Base-by-base conservation (phyloP, 805 yeast genomes). In the Lachancea waltii region DNA sequence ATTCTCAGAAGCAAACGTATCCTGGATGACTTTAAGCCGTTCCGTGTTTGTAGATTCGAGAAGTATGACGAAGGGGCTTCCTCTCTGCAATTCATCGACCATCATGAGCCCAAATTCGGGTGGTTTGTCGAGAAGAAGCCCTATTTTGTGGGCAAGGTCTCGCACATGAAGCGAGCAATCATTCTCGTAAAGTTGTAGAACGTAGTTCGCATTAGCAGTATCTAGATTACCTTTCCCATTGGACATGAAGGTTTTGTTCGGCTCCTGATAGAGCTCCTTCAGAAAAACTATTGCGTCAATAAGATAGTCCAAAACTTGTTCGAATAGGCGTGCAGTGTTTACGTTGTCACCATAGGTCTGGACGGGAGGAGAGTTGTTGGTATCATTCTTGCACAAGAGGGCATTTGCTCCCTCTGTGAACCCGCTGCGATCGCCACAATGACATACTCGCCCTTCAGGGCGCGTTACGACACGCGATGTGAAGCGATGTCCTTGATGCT, bases 401-500 rank as follows among this genome's bases (percentile, higher is more conserved):
- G 28, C 14, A 13, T 8, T 22, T 10, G 22, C 16, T 13, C 22
- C 11, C 8, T 9, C 28, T n/a, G 6, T 20, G 23, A 52, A 55
- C 5, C 50, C 53, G 23, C 48, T 43, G 11, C 51, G 44, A 41
- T 56, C 53, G 3, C 62, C 60, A 46, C 64, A 59, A 36, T 56
- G 58, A 26, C 64, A 59, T 6, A 56, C 46, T 21, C 57, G 48
- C 5, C 62, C 62, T 30, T 59, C 61, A 2, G 54, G 48, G 40
- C 61, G 43, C 14, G 47, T 49, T 1, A 55, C 54, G 2, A 51
- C 44, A 34, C 50, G 51, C 2, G 54, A 52, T 5, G 51, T 49
- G 31, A 50, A 59, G 3, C 44, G 32, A 57, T 89, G 97, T 31
- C 77, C 90, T 24, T 55, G 53, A 59, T 89, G 97, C 39, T 72